These are phyloP conservation scores for Nephelium lappaceum DNA, from an alignment of 345 rosid species.

Conservation along the genomic window DNA sequence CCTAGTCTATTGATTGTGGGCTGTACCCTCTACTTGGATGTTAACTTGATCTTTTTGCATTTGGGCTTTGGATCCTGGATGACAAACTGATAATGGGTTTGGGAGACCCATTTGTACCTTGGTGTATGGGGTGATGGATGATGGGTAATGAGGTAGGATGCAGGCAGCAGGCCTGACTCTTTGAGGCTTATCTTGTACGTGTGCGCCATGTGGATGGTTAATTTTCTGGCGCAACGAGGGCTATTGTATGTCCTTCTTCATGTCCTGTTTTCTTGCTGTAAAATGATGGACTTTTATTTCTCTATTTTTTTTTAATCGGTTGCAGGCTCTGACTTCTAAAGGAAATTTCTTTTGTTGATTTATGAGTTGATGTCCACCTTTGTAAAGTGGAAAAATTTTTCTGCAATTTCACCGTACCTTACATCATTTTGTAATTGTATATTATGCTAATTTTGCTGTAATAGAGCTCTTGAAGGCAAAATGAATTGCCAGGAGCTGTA, in stretches of 20 bases:
- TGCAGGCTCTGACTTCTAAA: neutral
- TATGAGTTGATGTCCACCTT: neutral
- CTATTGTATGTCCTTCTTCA: neutral
- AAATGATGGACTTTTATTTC: neutral
- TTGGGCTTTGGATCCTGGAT: neutral
- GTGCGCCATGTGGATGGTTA: neutral
- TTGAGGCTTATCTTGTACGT: neutral
- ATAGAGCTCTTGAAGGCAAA: neutral
- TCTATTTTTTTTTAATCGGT: neutral
- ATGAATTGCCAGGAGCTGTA: neutral
- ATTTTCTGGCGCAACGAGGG: neutral
- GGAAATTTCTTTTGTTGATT: neutral
- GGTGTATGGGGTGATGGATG: conserved; percentile 1
- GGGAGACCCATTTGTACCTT: neutral
- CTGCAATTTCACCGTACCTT: neutral
- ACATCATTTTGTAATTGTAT: neutral
- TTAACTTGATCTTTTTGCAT: neutral
- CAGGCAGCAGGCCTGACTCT: too few species aligned
- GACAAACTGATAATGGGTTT: neutral
- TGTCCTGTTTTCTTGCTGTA: neutral
- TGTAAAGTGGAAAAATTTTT: neutral
- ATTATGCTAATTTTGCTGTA: neutral
- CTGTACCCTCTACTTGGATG: neutral
- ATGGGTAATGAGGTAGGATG: neutral
- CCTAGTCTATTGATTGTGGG: neutral